A percentile compares a stretch with the other conserved stretches of the same genome.
Conservation (phyloP, 768 basidiomycete genomes). For the Russula virescens region DNA sequence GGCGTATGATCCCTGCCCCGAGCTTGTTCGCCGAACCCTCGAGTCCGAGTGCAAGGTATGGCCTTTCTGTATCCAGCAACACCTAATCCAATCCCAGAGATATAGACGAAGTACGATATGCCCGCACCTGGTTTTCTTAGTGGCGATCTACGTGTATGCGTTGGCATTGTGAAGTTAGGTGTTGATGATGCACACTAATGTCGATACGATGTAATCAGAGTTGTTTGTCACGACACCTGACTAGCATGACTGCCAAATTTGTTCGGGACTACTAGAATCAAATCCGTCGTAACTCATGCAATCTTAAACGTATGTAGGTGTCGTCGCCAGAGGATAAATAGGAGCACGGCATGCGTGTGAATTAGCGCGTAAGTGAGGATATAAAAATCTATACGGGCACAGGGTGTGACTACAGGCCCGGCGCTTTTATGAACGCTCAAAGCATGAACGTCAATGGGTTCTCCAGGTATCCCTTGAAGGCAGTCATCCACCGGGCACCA, state of each 20-base stretch:
- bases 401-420: conserved; percentile 2
- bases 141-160: conserved; percentile 16
- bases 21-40: conserved; percentile 99
- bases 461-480: conserved; percentile 95
- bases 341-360: conserved; percentile 4
- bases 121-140: conserved; percentile 20
- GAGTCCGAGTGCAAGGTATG: conserved; percentile 86
- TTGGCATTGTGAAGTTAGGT: conserved; percentile 12
- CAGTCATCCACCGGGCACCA: conserved; percentile 85
- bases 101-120: neutral
- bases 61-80: conserved; percentile 41
- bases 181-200: neutral
- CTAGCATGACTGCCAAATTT: too few relatives aligned
- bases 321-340: neutral
- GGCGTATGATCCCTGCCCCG: conserved; percentile 88
- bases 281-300: neutral
- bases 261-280: too few relatives aligned
- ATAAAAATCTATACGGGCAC: conserved; percentile 20
- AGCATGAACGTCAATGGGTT: conserved; percentile 97
- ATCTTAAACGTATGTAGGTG: neutral
- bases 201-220: too few relatives aligned
- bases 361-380: conserved; percentile 22
- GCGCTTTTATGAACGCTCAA: conserved; percentile 34
- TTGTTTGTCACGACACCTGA: too few relatives aligned
- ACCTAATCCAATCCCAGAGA: neutral